Evolutionary conservation across 2,329 filamentous ascomycete genomes (phyloP).

Genomic region (Trichophyton mentagrophytes): DNA sequence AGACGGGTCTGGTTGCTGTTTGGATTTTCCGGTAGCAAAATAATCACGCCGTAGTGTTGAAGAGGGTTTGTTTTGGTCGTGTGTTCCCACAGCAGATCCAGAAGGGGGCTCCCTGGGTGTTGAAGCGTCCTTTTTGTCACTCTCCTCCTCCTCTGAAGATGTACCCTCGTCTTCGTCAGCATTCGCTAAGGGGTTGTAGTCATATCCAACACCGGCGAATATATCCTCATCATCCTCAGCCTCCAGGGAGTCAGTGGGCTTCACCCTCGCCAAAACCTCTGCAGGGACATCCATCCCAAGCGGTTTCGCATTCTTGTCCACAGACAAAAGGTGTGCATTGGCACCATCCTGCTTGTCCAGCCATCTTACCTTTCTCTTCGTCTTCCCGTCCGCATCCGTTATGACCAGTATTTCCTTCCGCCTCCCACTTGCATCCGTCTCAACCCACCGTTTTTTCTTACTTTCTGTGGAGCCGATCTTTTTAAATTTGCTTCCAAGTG

Average conservation of each 20-base stretch:
- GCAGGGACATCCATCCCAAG: constrained; percentile 40
- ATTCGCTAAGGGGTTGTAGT: constrained; percentile 48
- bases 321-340: constrained; percentile 27
- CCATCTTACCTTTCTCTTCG: constrained; percentile 50
- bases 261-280: constrained; percentile 26
- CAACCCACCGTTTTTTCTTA: constrained; percentile 41
- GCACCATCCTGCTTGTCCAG: constrained; percentile 28
- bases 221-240: constrained; percentile 41
- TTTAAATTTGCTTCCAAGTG: constrained; percentile 43
- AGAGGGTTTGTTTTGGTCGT: not conserved
- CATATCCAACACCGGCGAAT: constrained; percentile 47
- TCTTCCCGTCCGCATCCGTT: constrained; percentile 46
- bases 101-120: not conserved
- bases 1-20: constrained; percentile 24
- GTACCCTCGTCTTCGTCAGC: constrained; percentile 38
- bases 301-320: constrained; percentile 35
- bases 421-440: constrained; percentile 41
- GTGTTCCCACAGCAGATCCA: not conserved
- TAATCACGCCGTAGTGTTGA: constrained; percentile 35
- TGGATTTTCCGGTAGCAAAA: constrained; percentile 25
- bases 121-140: constrained; percentile 12
- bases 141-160: constrained; percentile 32
- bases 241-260: constrained; percentile 22
- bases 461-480: constrained; percentile 36
- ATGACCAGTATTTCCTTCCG: constrained; percentile 46